phyloP scores from a whole-genome alignment of 768 basidiomycete species.

The Heimioporus sp. region DNA sequence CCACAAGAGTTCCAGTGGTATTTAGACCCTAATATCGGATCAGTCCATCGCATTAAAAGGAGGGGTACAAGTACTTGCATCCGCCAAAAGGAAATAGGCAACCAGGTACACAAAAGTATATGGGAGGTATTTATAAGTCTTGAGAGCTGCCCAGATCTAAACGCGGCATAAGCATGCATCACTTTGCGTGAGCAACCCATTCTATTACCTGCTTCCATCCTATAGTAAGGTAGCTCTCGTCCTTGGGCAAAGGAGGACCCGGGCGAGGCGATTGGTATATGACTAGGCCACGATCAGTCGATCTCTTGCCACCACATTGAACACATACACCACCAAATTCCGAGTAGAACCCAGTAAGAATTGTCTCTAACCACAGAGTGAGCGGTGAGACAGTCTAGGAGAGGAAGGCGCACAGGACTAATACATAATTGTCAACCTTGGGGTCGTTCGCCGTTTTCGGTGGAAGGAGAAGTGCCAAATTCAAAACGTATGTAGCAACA shows the following conservation, averaged over 20 bases:
- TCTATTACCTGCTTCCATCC: conserved; percentile 76
- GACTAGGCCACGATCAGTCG: conserved; percentile 40
- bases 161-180: conserved; percentile 1
- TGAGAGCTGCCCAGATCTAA: conserved; percentile 74
- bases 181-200: not conserved
- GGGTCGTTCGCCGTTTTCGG: conserved; percentile 41
- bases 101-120: conserved; percentile 81
- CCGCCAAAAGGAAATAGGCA: conserved; percentile 75
- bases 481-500: conserved; percentile 60
- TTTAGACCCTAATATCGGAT: conserved; percentile 58
- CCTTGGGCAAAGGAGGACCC: conserved; percentile 75
- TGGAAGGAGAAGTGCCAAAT: conserved; percentile 70
- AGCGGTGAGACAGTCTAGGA: not conserved
- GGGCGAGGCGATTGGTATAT: conserved; percentile 84
- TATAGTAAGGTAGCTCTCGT: conserved; percentile 73
- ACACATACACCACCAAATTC: conserved; percentile 85
- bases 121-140: conserved; percentile 75
- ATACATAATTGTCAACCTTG: conserved; percentile 69
- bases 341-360: conserved; percentile 72
- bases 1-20: conserved; percentile 72
- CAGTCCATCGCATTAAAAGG: too few relatives aligned
- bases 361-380: conserved; percentile 48
- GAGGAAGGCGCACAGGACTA: conserved; percentile 55
- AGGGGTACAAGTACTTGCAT: conserved; percentile 41
- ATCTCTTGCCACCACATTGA: not conserved